These are phyloP conservation scores for Phaseolus lunatus DNA, from an alignment of 306 rosid species.

Conservation along the genomic window DNA sequence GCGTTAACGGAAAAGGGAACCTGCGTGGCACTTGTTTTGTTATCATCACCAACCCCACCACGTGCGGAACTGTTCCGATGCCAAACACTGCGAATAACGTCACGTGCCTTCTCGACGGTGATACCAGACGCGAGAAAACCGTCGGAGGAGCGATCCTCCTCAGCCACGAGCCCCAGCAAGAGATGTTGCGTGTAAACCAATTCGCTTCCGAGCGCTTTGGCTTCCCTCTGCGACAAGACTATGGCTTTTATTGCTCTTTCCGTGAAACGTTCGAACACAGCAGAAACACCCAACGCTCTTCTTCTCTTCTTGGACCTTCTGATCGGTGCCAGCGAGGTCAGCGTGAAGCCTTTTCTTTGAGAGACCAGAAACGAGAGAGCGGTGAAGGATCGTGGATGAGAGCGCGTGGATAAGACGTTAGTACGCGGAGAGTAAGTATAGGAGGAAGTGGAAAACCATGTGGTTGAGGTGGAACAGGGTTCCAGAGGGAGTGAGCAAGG, in stretches of 20 bases:
- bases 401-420: constrained; percentile 26
- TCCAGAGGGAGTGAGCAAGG: constrained; percentile 33
- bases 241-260: constrained; percentile 83
- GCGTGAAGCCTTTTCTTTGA: constrained; percentile 28
- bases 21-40: constrained; percentile 27
- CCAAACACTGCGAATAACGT: constrained; percentile 63
- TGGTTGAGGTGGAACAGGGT: constrained; percentile 19
- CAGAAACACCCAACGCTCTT: constrained; percentile 46
- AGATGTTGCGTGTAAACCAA: constrained; percentile 76
- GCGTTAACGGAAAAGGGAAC: constrained; percentile 73
- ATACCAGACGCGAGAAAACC: constrained; percentile 76
- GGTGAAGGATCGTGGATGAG: background rate
- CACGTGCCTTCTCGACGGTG: constrained; percentile 69
- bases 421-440: constrained; percentile 34
- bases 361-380: constrained; percentile 45
- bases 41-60: background rate
- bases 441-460: constrained; percentile 26
- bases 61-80: constrained; percentile 30
- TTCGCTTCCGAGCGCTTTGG: constrained; percentile 65
- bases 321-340: constrained; percentile 16
- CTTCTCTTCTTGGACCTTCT: constrained; percentile 34
- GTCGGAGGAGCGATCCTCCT: constrained; percentile 58
- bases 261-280: constrained; percentile 78
- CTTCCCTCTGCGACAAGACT: constrained; percentile 75
- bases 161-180: constrained; percentile 82